Base-by-base conservation (phyloP, 148 eudicot genomes). In the Rhododendron griersonianum region DNA sequence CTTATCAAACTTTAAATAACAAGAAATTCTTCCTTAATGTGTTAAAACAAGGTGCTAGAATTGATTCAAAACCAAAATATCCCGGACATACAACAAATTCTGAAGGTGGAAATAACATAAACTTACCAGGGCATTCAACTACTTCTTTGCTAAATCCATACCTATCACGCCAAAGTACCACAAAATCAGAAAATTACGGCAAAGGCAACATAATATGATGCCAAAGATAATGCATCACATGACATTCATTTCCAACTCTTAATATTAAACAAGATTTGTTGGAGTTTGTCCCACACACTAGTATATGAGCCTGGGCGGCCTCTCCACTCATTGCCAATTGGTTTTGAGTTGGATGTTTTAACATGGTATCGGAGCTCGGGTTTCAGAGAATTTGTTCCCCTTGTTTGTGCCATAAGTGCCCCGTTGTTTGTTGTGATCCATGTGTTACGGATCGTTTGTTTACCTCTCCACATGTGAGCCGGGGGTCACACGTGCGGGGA, bases 131-230 rank as follows among this genome's bases (percentile, higher is more conserved):
- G 89, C 95, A 94, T 88, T 96, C 99, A 44, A 97, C 98, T 83
- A 97, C 94, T 92, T 97, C 98, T 88, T 89, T 87, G 92, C 99
- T 96, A 88, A 96, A 96, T 83, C 99, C 99, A 86, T 96, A 93
- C 92, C 96, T 93, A 89, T 45, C 85, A 82, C 74, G 69, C 47
- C 44, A 83, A 87, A 84, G 75, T 33, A 41, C 18, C 7, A 3
- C 44, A 47, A 59, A n/a, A 50, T 87, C 65, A 85, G 76, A 63
- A 59, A 76, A n/a, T 28, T 11, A 57, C 4, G 6, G 61, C n/a
- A 35, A 86, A 65, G 25, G 39, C 19, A 74, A 2, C 78, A 37
- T 41, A 11, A 50, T 47, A 67, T 48, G 47, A 67, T 30, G 16
- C 19, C 30, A 35, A 84, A 84, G 86, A 74, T 74, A 48, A 84